Base-by-base conservation (phyloP, 2,329 filamentous ascomycete genomes). In the Lachnellula suecica region DNA sequence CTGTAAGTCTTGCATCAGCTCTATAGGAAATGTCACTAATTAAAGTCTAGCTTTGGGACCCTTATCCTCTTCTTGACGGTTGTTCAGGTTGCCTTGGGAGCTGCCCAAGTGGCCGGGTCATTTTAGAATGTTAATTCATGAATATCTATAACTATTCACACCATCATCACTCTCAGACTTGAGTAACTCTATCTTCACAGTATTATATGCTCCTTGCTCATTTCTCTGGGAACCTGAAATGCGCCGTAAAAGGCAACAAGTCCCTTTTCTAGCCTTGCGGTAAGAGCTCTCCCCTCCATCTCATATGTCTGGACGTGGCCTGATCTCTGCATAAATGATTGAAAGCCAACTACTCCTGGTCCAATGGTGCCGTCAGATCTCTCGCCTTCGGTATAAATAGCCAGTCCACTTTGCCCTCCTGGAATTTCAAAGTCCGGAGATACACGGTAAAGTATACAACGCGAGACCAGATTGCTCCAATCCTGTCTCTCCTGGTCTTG, bases 171-270 rank as follows among this genome's bases (percentile, higher is more conserved):
- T n/a, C n/a, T n/a, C n/a, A n/a, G n/a, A n/a, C n/a, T n/a, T n/a
- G n/a, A n/a, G n/a, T n/a, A n/a, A n/a, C n/a, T 22, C 20, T 15
- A 19, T 22, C 11, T 22, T 44, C 20, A 50, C 27, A 50, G 11
- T n/a, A 50, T 50, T 20, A 50, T 19, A 42, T 50, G 47, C 11
- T 50, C 47, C 17, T 29, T 44, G 15, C 40, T 31, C n/a, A 50
- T 23, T 25, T 50, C 41, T 25, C 17, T 23, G 4, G 47, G 47
- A 29, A 50, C 37, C 20, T 50, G 22, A 44, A 50, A 50, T 2
- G 47, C 47, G 8, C 47, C 47, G 29, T 50, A 50, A 44, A 50
- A 50, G 25, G 47, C 47, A 22, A 50, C 47, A 22, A 31, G 24
- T 23, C 47, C 47, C 37, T 43, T 43, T 25, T 44, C 25, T 27